These are phyloP conservation scores for Houttuynia cordata DNA, from an alignment of 164 flowering plant genomes.

Conservation along the genomic window DNA sequence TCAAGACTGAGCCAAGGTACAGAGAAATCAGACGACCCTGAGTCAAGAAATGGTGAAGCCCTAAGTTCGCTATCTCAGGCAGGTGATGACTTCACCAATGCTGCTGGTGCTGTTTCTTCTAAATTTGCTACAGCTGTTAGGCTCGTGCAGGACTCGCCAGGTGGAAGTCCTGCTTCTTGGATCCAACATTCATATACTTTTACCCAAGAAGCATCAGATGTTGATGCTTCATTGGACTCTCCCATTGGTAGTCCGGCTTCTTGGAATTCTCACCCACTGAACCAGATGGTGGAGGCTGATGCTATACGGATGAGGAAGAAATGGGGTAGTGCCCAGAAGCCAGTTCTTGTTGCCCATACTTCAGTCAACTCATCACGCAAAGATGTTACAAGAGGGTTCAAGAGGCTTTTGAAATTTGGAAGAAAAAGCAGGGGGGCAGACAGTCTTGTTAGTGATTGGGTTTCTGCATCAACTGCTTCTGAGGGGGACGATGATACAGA, in stretches of 20 bases:
- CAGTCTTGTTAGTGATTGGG: slow-evolving; percentile 63
- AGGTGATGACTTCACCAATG: slow-evolving; percentile 39
- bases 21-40: slow-evolving; percentile 42
- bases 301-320: slow-evolving; percentile 91
- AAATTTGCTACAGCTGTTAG: slow-evolving; percentile 27
- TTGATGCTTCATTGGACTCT: slow-evolving; percentile 81
- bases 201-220: slow-evolving; percentile 64
- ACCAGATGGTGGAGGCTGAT: slow-evolving; percentile 57
- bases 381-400: slow-evolving; percentile 85
- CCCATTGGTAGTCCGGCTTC: slow-evolving; percentile 91
- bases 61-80: slow-evolving; percentile 41
- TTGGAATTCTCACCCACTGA: slow-evolving; percentile 64
- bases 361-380: slow-evolving; percentile 60
- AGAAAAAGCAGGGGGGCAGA: slow-evolving; percentile 79
- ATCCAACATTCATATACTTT: slow-evolving; percentile 59
- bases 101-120: slow-evolving; percentile 42
- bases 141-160: slow-evolving; percentile 62
- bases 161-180: slow-evolving; percentile 80
- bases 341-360: slow-evolving; percentile 42
- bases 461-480: slow-evolving; percentile 86
- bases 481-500: slow-evolving; percentile 98
- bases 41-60: slow-evolving; percentile 46
- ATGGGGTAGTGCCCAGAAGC: slow-evolving; percentile 93
- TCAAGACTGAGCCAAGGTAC: slow-evolving; percentile 39
- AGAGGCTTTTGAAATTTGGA: slow-evolving; percentile 82